Percentiles rank a stretch among this genome's conserved stretches.
These are phyloP conservation scores for Saccharomycopsis sp. DNA, from an alignment of 805 yeast species.

Conservation along the genomic window DNA sequence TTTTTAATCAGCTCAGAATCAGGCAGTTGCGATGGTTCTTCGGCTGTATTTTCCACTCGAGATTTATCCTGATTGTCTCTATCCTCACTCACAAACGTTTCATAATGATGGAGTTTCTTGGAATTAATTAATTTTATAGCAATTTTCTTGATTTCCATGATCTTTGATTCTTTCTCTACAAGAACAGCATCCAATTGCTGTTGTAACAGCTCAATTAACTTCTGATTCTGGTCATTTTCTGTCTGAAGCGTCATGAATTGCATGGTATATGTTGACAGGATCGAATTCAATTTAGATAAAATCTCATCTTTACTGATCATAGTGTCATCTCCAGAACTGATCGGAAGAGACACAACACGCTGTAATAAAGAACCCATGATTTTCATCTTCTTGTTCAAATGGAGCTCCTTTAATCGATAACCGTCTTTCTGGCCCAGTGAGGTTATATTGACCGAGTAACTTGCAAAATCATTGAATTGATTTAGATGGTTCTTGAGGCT, in stretches of 20 bases:
- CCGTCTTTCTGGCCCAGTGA: neutral
- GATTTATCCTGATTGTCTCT: neutral
- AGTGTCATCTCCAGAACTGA: neutral
- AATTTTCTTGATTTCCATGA: neutral
- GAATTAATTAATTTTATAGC: neutral
- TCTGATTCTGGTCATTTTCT: neutral
- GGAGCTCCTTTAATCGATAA: neutral
- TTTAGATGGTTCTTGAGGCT: neutral
- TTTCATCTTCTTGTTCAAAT: neutral
- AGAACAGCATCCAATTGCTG: neutral
- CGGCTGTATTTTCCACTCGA: neutral
- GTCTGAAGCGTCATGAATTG: neutral
- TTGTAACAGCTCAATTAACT: neutral
- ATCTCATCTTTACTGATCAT: neutral
- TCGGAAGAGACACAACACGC: neutral
- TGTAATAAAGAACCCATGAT: neutral
- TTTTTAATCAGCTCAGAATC: neutral
- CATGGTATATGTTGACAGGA: neutral
- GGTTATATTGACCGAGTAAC: neutral
- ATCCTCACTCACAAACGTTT: neutral
- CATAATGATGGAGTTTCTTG: neutral
- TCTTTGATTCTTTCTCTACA: neutral
- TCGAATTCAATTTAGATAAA: neutral
- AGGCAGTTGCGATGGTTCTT: neutral
- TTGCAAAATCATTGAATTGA: neutral